Evolutionary conservation across 2,329 filamentous ascomycete species (phyloP).

Genomic region (Colletotrichum limetticola): DNA sequence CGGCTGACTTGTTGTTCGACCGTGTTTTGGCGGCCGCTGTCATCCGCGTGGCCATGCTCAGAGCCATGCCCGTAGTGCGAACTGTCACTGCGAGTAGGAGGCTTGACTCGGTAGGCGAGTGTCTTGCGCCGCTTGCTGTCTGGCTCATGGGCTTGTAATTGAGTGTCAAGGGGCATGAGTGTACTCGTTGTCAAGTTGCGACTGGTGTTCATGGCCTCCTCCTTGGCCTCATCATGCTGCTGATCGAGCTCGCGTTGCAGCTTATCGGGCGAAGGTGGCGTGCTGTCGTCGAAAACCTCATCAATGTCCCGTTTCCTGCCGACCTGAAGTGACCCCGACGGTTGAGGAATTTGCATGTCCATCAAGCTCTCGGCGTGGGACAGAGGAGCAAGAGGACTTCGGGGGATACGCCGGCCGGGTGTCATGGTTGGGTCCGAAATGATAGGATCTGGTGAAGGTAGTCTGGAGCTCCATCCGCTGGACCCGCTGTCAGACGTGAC

Average conservation of each 20-base stretch:
- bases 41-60: background rate
- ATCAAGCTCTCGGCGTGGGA: constrained; percentile 23
- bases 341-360: constrained; percentile 19
- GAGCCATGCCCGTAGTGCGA: background rate
- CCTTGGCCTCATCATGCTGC: constrained; percentile 27
- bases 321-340: background rate
- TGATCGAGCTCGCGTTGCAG: constrained; percentile 27
- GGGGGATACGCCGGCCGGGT: constrained; percentile 14
- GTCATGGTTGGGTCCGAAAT: constrained; percentile 3
- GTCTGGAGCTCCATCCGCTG: constrained; percentile 27
- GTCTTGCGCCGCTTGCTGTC: constrained; percentile 15
- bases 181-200: background rate
- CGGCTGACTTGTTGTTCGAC: background rate
- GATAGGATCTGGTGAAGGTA: constrained; percentile 16
- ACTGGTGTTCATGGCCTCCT: constrained; percentile 11
- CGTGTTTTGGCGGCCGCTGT: background rate
- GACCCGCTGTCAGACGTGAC: constrained; percentile 23
- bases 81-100: background rate
- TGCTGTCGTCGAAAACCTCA: constrained; percentile 18
- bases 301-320: constrained; percentile 23
- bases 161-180: background rate
- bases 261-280: constrained; percentile 26
- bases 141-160: background rate
- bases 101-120: constrained; percentile 14
- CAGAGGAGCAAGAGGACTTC: constrained; percentile 6